These are phyloP conservation scores for Nicotiana noctiflora DNA, from an alignment of 257 asterid genomes.

Conservation along the genomic window DNA sequence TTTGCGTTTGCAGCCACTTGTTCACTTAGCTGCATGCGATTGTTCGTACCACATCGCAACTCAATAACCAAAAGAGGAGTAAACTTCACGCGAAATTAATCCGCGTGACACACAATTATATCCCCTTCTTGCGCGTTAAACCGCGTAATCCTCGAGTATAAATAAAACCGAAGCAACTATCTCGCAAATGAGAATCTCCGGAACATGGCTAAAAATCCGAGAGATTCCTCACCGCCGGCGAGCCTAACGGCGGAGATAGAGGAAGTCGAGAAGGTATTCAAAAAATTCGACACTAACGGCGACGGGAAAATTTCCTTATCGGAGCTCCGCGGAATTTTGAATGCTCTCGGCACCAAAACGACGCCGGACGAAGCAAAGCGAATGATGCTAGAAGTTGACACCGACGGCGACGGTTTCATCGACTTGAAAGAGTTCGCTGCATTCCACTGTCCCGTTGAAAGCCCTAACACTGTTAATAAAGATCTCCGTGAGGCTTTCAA, in stretches of 20 bases:
- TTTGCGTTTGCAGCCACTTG: too few species aligned
- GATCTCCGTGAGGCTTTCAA: slow-evolving; percentile 72
- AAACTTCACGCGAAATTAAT: not conserved
- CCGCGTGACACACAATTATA: slow-evolving; percentile 9
- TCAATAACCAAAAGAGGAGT: not conserved
- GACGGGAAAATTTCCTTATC: slow-evolving; percentile 45
- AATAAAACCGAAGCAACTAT: not conserved
- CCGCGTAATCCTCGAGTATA: slow-evolving; percentile 40
- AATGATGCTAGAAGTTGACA: slow-evolving; percentile 67
- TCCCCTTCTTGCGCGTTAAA: slow-evolving; percentile 11
- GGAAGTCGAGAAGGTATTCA: slow-evolving; percentile 29
- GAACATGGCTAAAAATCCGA: slow-evolving; percentile 7
- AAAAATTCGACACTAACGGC: slow-evolving; percentile 47
- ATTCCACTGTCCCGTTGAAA: slow-evolving; percentile 35
- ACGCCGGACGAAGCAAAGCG: slow-evolving; percentile 45
- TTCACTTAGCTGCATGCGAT: too few species aligned
- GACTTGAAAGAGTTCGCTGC: slow-evolving; percentile 69
- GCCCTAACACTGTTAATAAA: slow-evolving; percentile 29
- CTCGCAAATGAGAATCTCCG: slow-evolving; percentile 8
- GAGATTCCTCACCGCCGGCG: too few species aligned
- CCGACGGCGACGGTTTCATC: slow-evolving; percentile 84
- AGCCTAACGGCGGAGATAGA: too few species aligned
- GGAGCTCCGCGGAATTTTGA: slow-evolving; percentile 31
- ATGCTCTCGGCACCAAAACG: slow-evolving; percentile 47
- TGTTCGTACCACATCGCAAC: not conserved